Evolutionary conservation across 495 filamentous ascomycete species (phyloP).

Genomic region (Staphylotrichum tortipilum): DNA sequence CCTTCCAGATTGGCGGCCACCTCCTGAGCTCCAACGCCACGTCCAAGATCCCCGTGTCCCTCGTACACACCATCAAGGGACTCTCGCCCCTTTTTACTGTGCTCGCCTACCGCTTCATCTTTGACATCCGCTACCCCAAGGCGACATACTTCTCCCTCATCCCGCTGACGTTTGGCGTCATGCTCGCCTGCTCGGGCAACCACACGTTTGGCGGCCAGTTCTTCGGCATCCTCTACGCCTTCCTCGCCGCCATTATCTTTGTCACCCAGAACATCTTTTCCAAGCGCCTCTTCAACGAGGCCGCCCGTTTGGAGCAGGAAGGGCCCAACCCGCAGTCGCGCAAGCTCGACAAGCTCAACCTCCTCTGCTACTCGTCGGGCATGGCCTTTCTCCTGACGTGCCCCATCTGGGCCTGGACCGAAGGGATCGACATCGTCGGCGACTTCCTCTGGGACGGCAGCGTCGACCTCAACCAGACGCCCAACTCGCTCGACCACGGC

Average conservation of each 20-base stretch:
- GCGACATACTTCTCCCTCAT: constrained; percentile 90
- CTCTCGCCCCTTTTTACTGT: constrained; percentile 95
- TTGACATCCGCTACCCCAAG: constrained; percentile 74
- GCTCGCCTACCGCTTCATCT: constrained; percentile 80
- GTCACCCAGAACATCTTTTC: constrained; percentile 99
- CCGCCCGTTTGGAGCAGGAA: constrained; percentile 68
- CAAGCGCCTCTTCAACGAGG: constrained; percentile 97
- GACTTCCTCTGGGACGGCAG: constrained; percentile 65
- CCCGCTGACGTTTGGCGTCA: constrained; percentile 84
- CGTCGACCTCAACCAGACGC: constrained; percentile 49
- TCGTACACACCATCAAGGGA: constrained; percentile 99
- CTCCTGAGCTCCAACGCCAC: constrained; percentile 90
- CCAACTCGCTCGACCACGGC: constrained; percentile 69
- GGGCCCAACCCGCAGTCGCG: constrained; percentile 43
- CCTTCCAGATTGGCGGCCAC: constrained; percentile 90
- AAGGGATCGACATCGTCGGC: constrained; percentile 66
- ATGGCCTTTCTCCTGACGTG: constrained; percentile 81
- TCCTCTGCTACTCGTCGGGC: constrained; percentile 91
- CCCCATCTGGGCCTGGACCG: constrained; percentile 90
- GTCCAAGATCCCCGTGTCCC: constrained; percentile 85
- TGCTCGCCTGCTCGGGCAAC: constrained; percentile 88
- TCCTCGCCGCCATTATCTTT: constrained; percentile 83
- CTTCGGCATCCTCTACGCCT: constrained; percentile 77
- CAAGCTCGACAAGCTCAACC: constrained; percentile 93
- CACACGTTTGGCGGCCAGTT: constrained; percentile 67